Base-by-base conservation (phyloP, 106 monocot genomes). In the Platanthera zijinensis region DNA sequence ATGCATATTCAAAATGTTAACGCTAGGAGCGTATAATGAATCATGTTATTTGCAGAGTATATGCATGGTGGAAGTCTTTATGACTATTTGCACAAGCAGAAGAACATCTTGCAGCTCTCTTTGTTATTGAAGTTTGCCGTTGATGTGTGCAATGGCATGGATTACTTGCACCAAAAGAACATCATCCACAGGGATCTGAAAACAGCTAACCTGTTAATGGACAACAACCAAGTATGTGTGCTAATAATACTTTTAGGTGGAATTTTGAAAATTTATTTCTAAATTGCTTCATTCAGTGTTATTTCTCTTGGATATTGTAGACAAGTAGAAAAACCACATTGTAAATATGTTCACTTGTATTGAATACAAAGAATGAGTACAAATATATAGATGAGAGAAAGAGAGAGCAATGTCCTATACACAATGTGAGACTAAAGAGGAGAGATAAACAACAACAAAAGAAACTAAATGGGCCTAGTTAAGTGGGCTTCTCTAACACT, bases 151-250 rank as follows among this genome's bases (percentile, higher is more conserved):
- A 86, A 84, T 64, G 91, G 91, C 21, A 91, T 91, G 91, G 72
- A 80, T 18, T 91, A 91, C 82, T 80, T 95, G 73, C 95, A 95
- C 61, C 87, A 90, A 78, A 92, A 92, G 30, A 84, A 85, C 63
- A 95, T 95, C 50, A 89, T 92, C 72, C 95, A 95, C 80, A 84
- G 95, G 59, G 95, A 95, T 80, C 71, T 95, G 69, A 95, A 95
- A 80, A 89, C 92, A 64, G 95, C 95, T 57, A 95, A 95, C 76
- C 84, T 95, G n/a, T 82, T 95, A 45, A 84, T 95, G 84, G 92
- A 90, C 79, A 73, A 76, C 25, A 75, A 90, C 74, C 74, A 84
- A 64, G 95, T 95, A 70, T 7, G 70, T n/a, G 17, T 45, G 11
- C 66, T 12, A 32, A 66, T 66, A 66, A 10, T 10, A 30, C 66